phyloP scores from a whole-genome alignment of 1,284 basidiomycete genomes.

The Marasmius sp. region DNA sequence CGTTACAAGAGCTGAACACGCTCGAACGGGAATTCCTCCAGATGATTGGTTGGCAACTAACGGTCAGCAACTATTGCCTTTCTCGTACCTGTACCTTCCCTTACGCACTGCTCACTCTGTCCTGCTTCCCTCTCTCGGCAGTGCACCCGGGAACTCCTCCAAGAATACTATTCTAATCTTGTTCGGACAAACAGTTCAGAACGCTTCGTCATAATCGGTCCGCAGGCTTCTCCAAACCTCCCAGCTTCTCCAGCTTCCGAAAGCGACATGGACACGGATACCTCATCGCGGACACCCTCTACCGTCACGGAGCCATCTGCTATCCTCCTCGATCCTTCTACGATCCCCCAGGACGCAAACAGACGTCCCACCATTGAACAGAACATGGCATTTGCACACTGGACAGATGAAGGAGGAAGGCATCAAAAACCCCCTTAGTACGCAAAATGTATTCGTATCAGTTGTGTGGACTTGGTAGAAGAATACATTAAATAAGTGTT shows the following conservation, averaged over 20 bases:
- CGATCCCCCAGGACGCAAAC: constrained; percentile 43
- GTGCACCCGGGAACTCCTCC: constrained; percentile 79
- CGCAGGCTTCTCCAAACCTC: constrained; percentile 34
- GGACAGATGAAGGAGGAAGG: constrained; percentile 1
- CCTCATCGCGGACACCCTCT: constrained; percentile 52
- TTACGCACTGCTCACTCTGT: constrained; percentile 1
- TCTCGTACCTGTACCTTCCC: constrained; percentile 14
- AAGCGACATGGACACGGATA: constrained; percentile 60
- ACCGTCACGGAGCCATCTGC: constrained; percentile 22
- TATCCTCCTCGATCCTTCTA: constrained; percentile 54
- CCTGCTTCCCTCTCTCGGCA: constrained; percentile 27
- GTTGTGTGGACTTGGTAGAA: neutral
- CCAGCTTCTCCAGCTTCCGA: constrained; percentile 36
- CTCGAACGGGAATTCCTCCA: constrained; percentile 90
- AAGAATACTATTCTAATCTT: constrained; percentile 84
- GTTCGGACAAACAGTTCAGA: constrained; percentile 71
- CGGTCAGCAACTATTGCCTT: constrained; percentile 59
- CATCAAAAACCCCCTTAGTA: neutral
- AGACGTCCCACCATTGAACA: constrained; percentile 73
- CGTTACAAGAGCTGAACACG: constrained; percentile 84
- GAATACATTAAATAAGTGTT: constrained; percentile 17
- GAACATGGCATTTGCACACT: constrained; percentile 73
- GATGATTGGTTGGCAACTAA: constrained; percentile 89
- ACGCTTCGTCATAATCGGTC: constrained; percentile 53
- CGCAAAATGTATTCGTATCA: neutral